Conservation (phyloP, 2,329 filamentous ascomycete species). For the Clonostachys rhizophaga region DNA sequence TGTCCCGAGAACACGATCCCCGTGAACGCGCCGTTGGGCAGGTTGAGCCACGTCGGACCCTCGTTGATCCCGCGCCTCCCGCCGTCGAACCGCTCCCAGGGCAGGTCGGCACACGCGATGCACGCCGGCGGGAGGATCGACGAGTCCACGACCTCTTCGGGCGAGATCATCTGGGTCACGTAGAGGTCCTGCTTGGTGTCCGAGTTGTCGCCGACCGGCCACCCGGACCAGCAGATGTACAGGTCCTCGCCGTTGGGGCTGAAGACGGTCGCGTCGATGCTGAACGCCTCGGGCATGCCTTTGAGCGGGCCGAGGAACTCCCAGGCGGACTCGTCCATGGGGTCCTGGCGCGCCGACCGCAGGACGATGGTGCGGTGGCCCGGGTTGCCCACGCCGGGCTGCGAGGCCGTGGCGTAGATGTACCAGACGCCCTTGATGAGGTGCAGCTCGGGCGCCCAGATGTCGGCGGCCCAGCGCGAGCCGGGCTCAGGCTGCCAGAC, state of each 20-base stretch:
- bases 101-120: slow-evolving; percentile 4
- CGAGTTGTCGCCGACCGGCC: slow-evolving; percentile 5
- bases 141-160: neutral
- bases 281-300: slow-evolving; percentile 7
- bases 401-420: slow-evolving; percentile 8
- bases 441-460: slow-evolving; percentile 15
- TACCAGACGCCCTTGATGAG: slow-evolving; percentile 11
- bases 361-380: slow-evolving; percentile 4
- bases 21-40: slow-evolving; percentile 6
- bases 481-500: slow-evolving; percentile 13
- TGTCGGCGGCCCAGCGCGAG: slow-evolving; percentile 10
- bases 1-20: slow-evolving; percentile 8
- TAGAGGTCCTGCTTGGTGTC: slow-evolving; percentile 7
- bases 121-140: slow-evolving; percentile 3
- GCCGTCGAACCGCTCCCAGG: slow-evolving; percentile 6
- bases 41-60: slow-evolving; percentile 6
- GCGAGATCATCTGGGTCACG: slow-evolving; percentile 4
- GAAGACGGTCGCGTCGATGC: slow-evolving; percentile 9
- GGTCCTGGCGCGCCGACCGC: slow-evolving; percentile 2
- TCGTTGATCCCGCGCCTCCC: slow-evolving; percentile 6
- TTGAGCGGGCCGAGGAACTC: slow-evolving; percentile 6
- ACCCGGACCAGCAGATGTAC: slow-evolving; percentile 7
- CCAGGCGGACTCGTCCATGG: slow-evolving; percentile 5
- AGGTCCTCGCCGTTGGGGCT: slow-evolving; percentile 7
- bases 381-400: slow-evolving; percentile 1